Conservation (phyloP, 495 filamentous ascomycete genomes). For the Halenospora varia region DNA sequence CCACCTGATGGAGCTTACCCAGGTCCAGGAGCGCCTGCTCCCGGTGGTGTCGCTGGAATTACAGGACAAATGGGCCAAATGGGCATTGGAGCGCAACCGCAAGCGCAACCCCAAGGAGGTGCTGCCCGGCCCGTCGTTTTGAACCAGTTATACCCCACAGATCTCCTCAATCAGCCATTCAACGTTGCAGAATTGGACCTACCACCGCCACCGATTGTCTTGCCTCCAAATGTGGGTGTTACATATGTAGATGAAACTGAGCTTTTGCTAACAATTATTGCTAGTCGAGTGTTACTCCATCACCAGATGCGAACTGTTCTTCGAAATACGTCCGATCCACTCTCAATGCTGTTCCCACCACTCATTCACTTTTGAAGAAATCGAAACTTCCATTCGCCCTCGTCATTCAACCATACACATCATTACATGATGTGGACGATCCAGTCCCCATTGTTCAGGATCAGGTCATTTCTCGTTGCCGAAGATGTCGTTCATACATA, state of each 20-base stretch:
- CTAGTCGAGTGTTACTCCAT: constrained; percentile 88
- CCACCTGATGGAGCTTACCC: constrained; percentile 64
- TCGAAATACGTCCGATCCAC: constrained; percentile 96
- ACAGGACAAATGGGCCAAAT: constrained; percentile 82
- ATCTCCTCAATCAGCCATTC: constrained; percentile 87
- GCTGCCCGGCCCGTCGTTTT: constrained; percentile 54
- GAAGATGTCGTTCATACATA: constrained; percentile 94
- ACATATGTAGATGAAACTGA: background rate
- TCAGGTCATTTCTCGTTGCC: constrained; percentile 94
- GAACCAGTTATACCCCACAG: constrained; percentile 89
- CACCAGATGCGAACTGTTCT: constrained; percentile 86
- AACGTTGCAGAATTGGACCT: constrained; percentile 90
- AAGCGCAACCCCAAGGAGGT: constrained; percentile 43
- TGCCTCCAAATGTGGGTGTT: constrained; percentile 82
- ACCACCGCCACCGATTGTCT: constrained; percentile 84
- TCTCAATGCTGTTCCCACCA: constrained; percentile 87
- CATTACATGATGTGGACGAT: constrained; percentile 90
- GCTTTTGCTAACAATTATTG: constrained; percentile 11
- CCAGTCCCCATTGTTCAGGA: constrained; percentile 88
- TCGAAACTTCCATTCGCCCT: constrained; percentile 93
- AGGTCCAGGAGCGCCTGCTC: constrained; percentile 39
- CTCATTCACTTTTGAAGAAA: constrained; percentile 88
- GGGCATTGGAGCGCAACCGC: constrained; percentile 52
- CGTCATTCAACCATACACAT: constrained; percentile 90
- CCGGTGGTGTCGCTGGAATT: constrained; percentile 66